Conservation (phyloP, 1,284 basidiomycete genomes). For the Austroboletus novae-zelandiae region DNA sequence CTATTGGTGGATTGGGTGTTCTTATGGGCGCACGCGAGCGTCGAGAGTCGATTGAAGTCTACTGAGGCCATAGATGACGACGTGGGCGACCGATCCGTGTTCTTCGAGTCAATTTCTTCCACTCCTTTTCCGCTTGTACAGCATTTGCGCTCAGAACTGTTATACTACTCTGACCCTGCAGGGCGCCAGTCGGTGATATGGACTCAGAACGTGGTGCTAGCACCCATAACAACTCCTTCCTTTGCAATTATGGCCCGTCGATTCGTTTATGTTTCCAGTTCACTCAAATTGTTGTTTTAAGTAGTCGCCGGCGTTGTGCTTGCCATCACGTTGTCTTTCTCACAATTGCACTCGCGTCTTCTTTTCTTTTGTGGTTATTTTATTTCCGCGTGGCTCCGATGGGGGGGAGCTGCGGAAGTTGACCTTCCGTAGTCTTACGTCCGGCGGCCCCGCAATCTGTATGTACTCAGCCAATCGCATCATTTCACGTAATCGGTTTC, state of each 20-base stretch:
- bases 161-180: constrained; percentile 6
- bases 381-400: constrained; percentile 13
- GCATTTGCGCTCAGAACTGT: constrained; percentile 13
- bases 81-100: constrained; percentile 5
- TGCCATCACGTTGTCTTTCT: constrained; percentile 27
- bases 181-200: constrained; percentile 17
- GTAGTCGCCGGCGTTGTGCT: constrained; percentile 28
- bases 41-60: constrained; percentile 57
- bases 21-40: constrained; percentile 75
- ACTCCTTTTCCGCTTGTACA: constrained; percentile 19
- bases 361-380: constrained; percentile 17
- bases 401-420: constrained; percentile 31
- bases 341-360: constrained; percentile 16
- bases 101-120: constrained; percentile 9
- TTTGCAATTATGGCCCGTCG: constrained; percentile 28
- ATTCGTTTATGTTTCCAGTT: constrained; percentile 24
- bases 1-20: constrained; percentile 73
- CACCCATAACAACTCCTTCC: constrained; percentile 25
- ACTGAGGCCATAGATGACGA: constrained; percentile 31
- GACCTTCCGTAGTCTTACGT: constrained; percentile 29
- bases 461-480: constrained; percentile 16
- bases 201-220: constrained; percentile 28
- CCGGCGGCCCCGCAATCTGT: constrained; percentile 5
- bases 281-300: constrained; percentile 28
- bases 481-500: constrained; percentile 2